Conservation (phyloP, 225 moss, liverwort and hornwort species). For the Anthoceros angustus region DNA sequence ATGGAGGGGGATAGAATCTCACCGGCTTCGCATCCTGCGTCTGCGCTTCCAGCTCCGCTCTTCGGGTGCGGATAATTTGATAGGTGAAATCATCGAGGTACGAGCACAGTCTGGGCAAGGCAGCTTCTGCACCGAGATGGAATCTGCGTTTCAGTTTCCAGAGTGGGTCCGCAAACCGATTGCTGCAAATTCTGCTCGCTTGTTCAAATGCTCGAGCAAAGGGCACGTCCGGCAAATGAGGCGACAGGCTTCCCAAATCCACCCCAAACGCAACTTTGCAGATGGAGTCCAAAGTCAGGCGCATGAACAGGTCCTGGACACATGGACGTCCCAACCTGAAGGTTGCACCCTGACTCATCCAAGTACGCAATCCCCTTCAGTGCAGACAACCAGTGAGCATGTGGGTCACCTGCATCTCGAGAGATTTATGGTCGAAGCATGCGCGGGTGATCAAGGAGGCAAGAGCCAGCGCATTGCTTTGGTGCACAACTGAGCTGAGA, state of each 20-base stretch:
- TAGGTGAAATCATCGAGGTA: conserved; percentile 11
- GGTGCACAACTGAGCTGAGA: conserved; percentile 9
- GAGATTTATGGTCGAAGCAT: background rate
- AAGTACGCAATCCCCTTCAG: no score
- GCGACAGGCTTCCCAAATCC: background rate
- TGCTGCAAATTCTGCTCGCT: conserved; percentile 6
- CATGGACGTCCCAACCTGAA: background rate
- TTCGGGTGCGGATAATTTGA: conserved; percentile 11
- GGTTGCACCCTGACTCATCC: no score
- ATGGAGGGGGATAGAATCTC: background rate
- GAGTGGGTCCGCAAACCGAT: conserved; percentile 11
- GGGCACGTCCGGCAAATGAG: background rate
- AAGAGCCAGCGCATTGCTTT: conserved; percentile 7
- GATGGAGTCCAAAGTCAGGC: conserved; percentile 10
- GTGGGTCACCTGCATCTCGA: conserved; percentile 18
- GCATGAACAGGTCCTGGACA: conserved; percentile 13
- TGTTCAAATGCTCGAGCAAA: conserved; percentile 10
- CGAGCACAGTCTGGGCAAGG: conserved; percentile 2
- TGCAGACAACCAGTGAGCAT: background rate
- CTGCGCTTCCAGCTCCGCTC: background rate
- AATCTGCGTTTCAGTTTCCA: conserved; percentile 14
- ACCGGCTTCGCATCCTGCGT: background rate
- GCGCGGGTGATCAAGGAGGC: conserved; percentile 4
- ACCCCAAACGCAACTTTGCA: conserved; percentile 14
- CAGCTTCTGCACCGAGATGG: background rate